These are phyloP conservation scores for Smittium mucronatum DNA, from an alignment of 371 early-diverging fungal genomes.

Conservation along the genomic window DNA sequence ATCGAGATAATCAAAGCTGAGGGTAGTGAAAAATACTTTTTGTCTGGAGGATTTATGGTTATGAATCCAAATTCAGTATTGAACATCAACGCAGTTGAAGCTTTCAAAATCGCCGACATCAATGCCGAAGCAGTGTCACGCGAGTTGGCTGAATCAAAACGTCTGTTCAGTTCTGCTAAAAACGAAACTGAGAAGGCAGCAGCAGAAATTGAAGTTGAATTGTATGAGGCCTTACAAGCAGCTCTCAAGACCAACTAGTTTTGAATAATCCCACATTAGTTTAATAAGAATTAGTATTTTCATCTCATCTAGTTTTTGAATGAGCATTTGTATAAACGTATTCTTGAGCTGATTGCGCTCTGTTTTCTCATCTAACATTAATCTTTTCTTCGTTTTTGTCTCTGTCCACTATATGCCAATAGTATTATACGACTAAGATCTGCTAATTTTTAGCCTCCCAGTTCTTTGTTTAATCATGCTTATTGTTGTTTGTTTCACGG, in stretches of 20 bases:
- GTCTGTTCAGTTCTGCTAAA: constrained; percentile 42
- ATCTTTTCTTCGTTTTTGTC: no score
- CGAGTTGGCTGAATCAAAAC: constrained; percentile 75
- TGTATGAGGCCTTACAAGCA: constrained; percentile 67
- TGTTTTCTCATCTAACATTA: no score
- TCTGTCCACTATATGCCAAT: no score
- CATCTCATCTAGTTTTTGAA: no score
- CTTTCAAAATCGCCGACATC: constrained; percentile 75
- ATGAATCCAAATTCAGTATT: constrained; percentile 92
- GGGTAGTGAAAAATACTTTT: constrained; percentile 75
- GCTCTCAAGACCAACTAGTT: constrained; percentile 22
- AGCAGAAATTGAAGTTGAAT: constrained; percentile 79
- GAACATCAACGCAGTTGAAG: constrained; percentile 96
- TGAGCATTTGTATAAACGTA: no score
- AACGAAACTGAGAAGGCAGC: constrained; percentile 71
- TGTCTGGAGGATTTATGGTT: constrained; percentile 92
- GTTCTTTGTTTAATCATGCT: no score
- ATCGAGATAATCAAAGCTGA: constrained; percentile 67
- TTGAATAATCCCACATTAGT: background rate
- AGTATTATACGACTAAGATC: no score
- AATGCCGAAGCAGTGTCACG: constrained; percentile 60
- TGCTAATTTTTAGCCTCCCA: no score
- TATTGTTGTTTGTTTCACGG: no score
- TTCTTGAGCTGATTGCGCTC: no score
- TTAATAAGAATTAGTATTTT: background rate